Evolutionary conservation across 768 basidiomycete genomes (phyloP).

Genomic region (Russula vinacea): DNA sequence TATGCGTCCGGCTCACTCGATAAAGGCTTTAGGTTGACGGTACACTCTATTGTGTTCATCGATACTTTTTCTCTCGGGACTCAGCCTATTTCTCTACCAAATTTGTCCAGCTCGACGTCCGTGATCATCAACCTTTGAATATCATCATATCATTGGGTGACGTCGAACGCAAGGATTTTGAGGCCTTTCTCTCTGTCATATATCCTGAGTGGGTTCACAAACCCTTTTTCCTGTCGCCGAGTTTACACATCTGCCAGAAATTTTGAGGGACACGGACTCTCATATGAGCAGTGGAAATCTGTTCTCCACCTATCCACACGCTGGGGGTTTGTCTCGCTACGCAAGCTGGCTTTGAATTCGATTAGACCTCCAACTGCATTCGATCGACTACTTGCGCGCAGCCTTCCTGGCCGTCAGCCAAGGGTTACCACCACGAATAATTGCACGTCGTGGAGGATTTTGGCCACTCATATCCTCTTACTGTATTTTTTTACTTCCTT

Average conservation of each 20-base stretch:
- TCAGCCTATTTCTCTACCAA: conserved; percentile 11
- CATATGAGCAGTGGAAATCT: conserved; percentile 33
- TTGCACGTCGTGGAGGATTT: too few relatives aligned
- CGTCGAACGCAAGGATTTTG: conserved; percentile 17
- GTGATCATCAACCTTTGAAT: neutral
- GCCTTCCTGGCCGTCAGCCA: too few relatives aligned
- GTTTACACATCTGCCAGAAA: neutral
- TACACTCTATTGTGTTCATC: conserved; percentile 16
- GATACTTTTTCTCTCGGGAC: conserved; percentile 15
- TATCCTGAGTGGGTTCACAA: conserved; percentile 21
- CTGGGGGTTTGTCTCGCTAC: conserved; percentile 36
- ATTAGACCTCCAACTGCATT: conserved; percentile 11
- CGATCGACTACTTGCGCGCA: conserved; percentile 22
- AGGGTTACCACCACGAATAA: too few relatives aligned
- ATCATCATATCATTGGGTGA: neutral
- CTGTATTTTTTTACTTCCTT: too few relatives aligned
- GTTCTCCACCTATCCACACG: conserved; percentile 33
- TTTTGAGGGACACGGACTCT: conserved; percentile 13
- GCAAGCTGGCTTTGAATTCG: conserved; percentile 8
- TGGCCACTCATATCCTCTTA: too few relatives aligned
- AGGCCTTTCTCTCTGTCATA: conserved; percentile 25
- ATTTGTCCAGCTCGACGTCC: neutral
- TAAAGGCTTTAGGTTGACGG: conserved; percentile 3
- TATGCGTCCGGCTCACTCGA: neutral
- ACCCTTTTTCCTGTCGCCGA: neutral